Conservation (phyloP, 306 rosid genomes). For the Hylodesmum podocarpum region DNA sequence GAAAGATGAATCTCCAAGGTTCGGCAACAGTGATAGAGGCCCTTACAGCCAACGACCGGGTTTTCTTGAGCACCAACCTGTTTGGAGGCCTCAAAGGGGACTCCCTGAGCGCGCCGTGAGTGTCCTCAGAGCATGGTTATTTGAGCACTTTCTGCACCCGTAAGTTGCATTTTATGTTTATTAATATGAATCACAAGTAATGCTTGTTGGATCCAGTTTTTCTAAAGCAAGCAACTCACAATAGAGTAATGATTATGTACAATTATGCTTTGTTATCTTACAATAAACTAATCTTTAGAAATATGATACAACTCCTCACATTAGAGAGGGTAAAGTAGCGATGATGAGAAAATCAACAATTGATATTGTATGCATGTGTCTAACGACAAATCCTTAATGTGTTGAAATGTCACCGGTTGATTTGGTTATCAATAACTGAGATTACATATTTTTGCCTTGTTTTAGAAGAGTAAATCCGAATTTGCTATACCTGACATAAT, state of each 20-base stretch:
- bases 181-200: background rate
- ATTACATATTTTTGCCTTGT: background rate
- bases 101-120: conserved; percentile 86
- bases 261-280: too few relatives aligned
- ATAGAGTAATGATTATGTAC: too few relatives aligned
- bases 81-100: conserved; percentile 93
- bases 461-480: background rate
- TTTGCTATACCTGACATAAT: background rate
- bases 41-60: conserved; percentile 54
- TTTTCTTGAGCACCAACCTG: conserved; percentile 69
- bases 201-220: too few relatives aligned
- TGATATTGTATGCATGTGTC: background rate
- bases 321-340: background rate
- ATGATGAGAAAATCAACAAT: background rate
- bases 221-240: too few relatives aligned
- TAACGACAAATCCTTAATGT: background rate
- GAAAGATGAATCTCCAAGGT: conserved; percentile 48
- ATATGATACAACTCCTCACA: too few relatives aligned
- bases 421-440: background rate
- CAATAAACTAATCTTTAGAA: too few relatives aligned
- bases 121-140: conserved; percentile 84
- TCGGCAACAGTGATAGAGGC: conserved; percentile 39
- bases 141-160: conserved; percentile 94
- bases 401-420: background rate
- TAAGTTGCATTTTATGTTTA: conserved; percentile 38